These are phyloP conservation scores for Boletus reticuloceps DNA, from an alignment of 768 basidiomycete species.

Conservation along the genomic window DNA sequence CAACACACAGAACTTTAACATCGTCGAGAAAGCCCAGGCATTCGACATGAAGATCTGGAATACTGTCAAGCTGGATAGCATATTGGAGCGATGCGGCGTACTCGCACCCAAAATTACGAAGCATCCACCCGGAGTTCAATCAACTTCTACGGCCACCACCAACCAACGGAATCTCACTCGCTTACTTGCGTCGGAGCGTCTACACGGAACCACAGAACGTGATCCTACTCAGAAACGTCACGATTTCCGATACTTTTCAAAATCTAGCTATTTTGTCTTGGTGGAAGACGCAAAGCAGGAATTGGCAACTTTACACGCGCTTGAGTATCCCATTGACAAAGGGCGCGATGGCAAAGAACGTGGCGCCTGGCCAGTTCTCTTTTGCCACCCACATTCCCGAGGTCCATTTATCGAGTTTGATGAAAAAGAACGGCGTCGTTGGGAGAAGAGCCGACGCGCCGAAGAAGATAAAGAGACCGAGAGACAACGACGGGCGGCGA, in stretches of 20 bases:
- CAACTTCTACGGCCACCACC: constrained; percentile 29
- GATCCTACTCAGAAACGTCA: constrained; percentile 86
- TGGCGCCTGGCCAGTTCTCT: constrained; percentile 78
- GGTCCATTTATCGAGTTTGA: constrained; percentile 78
- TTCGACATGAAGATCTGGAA: constrained; percentile 89
- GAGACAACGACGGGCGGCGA: constrained; percentile 23
- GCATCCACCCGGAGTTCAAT: constrained; percentile 27
- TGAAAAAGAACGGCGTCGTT: constrained; percentile 65
- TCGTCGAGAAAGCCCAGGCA: constrained; percentile 63
- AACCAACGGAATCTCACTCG: constrained; percentile 53
- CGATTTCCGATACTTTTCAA: constrained; percentile 85
- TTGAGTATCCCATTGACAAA: constrained; percentile 70
- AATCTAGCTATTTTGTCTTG: constrained; percentile 73
- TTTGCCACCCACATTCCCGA: constrained; percentile 71
- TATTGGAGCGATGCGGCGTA: constrained; percentile 63
- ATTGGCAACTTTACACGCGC: constrained; percentile 77
- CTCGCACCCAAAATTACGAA: constrained; percentile 28
- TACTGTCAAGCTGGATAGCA: constrained; percentile 65
- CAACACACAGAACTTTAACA: constrained; percentile 38
- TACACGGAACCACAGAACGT: constrained; percentile 85
- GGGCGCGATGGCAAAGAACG: constrained; percentile 50
- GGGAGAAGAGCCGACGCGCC: constrained; percentile 52
- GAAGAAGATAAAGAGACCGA: constrained; percentile 39
- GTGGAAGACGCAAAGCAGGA: constrained; percentile 89
- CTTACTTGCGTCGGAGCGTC: constrained; percentile 75